phyloP scores from a whole-genome alignment of 352 stramenopile genomes.

The Aphanomyces euteiches region DNA sequence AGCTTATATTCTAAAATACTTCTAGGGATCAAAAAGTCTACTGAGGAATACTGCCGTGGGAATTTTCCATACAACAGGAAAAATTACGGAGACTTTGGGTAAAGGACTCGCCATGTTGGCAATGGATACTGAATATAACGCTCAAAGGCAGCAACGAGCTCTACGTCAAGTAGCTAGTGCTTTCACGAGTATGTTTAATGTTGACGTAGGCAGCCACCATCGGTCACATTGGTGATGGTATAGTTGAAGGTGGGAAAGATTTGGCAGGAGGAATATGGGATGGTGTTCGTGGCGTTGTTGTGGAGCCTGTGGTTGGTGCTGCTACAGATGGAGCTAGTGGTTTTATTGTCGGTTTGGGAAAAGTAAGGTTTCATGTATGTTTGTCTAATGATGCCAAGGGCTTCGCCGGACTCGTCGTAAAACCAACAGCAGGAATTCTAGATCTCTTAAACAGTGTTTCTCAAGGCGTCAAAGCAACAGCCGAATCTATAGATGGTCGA shows the following conservation, averaged over 20 bases:
- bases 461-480: conserved; percentile 74
- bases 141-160: conserved; percentile 72
- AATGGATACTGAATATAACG: conserved; percentile 86
- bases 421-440: conserved; percentile 75
- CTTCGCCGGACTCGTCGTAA: conserved; percentile 76
- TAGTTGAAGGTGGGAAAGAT: conserved; percentile 76
- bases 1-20: conserved; percentile 3
- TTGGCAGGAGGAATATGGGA: conserved; percentile 78
- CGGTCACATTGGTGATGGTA: conserved; percentile 71
- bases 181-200: not conserved
- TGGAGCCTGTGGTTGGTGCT: conserved; percentile 67
- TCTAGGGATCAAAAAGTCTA: conserved; percentile 72
- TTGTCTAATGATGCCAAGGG: conserved; percentile 29
- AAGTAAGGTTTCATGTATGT: conserved; percentile 30
- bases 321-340: conserved; percentile 70
- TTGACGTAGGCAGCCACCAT: conserved; percentile 45
- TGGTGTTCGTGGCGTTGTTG: conserved; percentile 74
- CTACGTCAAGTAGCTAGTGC: conserved; percentile 45
- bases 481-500: conserved; percentile 65
- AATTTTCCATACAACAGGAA: conserved; percentile 87
- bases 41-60: conserved; percentile 82
- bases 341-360: conserved; percentile 81
- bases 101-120: conserved; percentile 81
- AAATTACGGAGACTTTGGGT: conserved; percentile 85
- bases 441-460: conserved; percentile 80